phyloP scores from a whole-genome alignment of 305 asterid species.

The Fraxinus sp. region DNA sequence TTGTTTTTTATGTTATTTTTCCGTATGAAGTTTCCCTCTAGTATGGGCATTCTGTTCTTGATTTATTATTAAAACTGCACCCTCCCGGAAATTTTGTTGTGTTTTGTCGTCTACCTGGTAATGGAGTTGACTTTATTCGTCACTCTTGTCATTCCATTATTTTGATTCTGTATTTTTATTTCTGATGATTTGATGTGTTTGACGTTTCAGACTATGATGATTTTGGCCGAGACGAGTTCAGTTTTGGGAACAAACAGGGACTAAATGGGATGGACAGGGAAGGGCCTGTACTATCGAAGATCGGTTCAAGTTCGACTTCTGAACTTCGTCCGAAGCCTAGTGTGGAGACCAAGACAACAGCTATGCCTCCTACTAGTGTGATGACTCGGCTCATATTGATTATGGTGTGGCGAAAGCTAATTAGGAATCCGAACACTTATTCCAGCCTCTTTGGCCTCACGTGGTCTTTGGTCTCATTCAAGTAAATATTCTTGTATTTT shows the following conservation, averaged over 20 bases:
- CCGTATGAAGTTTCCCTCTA: conserved; percentile 20
- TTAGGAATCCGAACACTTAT: conserved; percentile 84
- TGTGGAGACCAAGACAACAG: conserved; percentile 45
- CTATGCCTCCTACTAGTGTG: conserved; percentile 92
- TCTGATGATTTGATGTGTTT: background rate
- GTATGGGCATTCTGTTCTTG: conserved; percentile 33
- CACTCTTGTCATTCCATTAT: background rate
- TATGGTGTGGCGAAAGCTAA: conserved; percentile 95
- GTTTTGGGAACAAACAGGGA: conserved; percentile 65
- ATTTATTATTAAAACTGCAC: conserved; percentile 21
- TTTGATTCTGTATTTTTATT: background rate
- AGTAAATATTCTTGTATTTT: conserved; percentile 31
- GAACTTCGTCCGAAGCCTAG: conserved; percentile 73
- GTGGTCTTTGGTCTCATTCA: conserved; percentile 83
- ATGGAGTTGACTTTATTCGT: background rate
- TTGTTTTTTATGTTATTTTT: conserved; percentile 26
- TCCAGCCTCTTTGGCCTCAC: conserved; percentile 81
- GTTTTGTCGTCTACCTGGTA: conserved; percentile 33
- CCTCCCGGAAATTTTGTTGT: conserved; percentile 37
- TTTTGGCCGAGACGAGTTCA: conserved; percentile 81
- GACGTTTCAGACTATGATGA: conserved; percentile 66
- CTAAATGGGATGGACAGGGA: conserved; percentile 55
- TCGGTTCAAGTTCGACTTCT: conserved; percentile 78
- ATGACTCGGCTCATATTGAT: conserved; percentile 85
- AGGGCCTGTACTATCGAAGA: conserved; percentile 71